phyloP scores from a whole-genome alignment of 257 asterid species.

The Solanum sitiens region DNA sequence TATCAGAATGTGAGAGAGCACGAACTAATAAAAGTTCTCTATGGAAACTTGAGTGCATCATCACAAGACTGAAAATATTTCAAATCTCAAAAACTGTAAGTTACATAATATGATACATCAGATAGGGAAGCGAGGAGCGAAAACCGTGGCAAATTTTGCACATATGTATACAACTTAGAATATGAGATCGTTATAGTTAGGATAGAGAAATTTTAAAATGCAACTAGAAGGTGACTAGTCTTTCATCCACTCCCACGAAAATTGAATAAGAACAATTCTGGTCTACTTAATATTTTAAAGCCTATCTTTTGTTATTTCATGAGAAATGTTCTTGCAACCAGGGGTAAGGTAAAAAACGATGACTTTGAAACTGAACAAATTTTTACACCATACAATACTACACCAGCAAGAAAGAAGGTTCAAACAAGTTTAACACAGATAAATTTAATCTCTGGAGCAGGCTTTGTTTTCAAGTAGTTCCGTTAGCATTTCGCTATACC shows the following conservation, averaged over 20 bases:
- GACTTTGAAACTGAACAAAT: not conserved
- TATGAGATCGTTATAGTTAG: not conserved
- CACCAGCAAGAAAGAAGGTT: not conserved
- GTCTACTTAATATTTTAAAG: not conserved
- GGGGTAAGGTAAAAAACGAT: not conserved
- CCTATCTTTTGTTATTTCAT: not conserved
- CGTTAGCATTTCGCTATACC: not conserved
- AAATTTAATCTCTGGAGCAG: not conserved
- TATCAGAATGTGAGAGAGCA: not conserved
- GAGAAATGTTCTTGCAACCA: not conserved
- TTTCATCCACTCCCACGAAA: not conserved
- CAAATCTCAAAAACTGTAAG: not conserved
- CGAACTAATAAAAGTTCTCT: not conserved
- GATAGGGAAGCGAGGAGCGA: not conserved
- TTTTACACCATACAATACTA: not conserved
- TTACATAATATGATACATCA: not conserved
- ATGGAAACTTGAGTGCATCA: not conserved
- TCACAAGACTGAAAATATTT: not conserved
- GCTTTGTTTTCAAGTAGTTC: not conserved
- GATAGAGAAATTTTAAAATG: not conserved
- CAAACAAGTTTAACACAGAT: not conserved
- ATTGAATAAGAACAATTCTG: not conserved
- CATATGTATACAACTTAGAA: not conserved
- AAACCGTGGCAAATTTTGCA: not conserved
- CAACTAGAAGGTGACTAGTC: not conserved